Evolutionary conservation across 192 early-diverging fungal genomes (phyloP).

Genomic region (Gaertneriomyces semiglobifer): DNA sequence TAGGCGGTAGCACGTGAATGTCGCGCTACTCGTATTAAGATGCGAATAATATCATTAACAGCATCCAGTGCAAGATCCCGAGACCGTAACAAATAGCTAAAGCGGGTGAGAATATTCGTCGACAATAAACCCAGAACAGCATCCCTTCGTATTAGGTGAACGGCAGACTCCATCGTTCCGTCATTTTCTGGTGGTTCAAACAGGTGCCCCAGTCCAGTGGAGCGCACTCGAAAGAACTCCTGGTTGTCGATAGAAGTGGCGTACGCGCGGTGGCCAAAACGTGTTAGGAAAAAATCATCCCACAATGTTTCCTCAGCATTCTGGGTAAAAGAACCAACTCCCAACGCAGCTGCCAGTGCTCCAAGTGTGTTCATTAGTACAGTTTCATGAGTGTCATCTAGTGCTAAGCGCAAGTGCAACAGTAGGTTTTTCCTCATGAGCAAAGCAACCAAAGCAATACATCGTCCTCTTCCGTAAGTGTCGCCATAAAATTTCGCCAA

Average conservation of each 20-base stretch:
- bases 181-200: conserved; percentile 37
- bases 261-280: conserved; percentile 34
- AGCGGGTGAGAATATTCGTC: conserved; percentile 58
- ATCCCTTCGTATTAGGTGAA: conserved; percentile 39
- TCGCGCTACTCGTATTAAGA: conserved; percentile 47
- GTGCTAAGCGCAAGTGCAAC: conserved; percentile 57
- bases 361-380: conserved; percentile 52
- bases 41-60: conserved; percentile 44
- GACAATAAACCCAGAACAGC: conserved; percentile 54
- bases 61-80: conserved; percentile 32
- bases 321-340: conserved; percentile 20
- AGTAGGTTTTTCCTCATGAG: conserved; percentile 44
- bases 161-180: conserved; percentile 41
- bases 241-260: conserved; percentile 18
- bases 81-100: conserved; percentile 54
- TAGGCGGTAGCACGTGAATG: conserved; percentile 40
- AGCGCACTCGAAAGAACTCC: conserved; percentile 32
- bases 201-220: neutral
- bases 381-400: conserved; percentile 64
- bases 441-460: conserved; percentile 5
- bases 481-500: conserved; percentile 30
- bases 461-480: conserved; percentile 18
- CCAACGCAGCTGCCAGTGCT: conserved; percentile 40
- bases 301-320: conserved; percentile 36
- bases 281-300: conserved; percentile 37